Evolutionary conservation across 306 rosid species (phyloP).

Genomic region (Pyrus communis): DNA sequence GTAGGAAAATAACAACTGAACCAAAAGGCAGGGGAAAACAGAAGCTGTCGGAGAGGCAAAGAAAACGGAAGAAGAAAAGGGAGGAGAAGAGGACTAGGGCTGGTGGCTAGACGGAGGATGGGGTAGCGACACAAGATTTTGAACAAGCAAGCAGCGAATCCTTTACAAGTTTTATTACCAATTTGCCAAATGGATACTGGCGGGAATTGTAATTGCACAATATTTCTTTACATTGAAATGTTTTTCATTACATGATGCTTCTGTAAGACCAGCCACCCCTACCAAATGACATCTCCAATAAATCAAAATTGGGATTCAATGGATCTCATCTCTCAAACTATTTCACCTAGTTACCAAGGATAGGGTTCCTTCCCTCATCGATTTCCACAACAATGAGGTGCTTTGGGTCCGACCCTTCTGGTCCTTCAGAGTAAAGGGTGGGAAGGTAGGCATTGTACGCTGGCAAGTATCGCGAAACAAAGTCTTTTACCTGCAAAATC

Average conservation of each 20-base stretch:
- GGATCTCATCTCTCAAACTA: slow-evolving; percentile 10
- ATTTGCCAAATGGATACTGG: not conserved
- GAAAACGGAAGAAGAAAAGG: too few species aligned
- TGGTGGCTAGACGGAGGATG: too few species aligned
- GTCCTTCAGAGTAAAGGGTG: slow-evolving; percentile 79
- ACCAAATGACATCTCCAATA: slow-evolving; percentile 19
- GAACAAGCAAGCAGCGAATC: not conserved
- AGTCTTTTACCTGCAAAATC: slow-evolving; percentile 62
- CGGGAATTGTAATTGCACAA: not conserved
- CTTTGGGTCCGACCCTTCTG: slow-evolving; percentile 69
- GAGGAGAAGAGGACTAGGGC: too few species aligned
- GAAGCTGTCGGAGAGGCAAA: too few species aligned
- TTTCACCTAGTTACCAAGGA: slow-evolving; percentile 39
- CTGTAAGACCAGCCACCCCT: slow-evolving; percentile 5
- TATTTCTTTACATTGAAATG: not conserved
- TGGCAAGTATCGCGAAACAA: slow-evolving; percentile 90
- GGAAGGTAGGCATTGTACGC: slow-evolving; percentile 93
- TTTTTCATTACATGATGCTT: not conserved
- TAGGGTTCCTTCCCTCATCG: slow-evolving; percentile 89
- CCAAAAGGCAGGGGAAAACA: too few species aligned
- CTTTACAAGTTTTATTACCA: not conserved
- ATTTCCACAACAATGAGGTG: slow-evolving; percentile 65
- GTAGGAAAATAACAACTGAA: too few species aligned
- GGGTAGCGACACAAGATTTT: too few species aligned
- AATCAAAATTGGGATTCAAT: slow-evolving; percentile 16